Evolutionary conservation across 306 rosid species (phyloP).

Genomic region (Vigna hirtella): DNA sequence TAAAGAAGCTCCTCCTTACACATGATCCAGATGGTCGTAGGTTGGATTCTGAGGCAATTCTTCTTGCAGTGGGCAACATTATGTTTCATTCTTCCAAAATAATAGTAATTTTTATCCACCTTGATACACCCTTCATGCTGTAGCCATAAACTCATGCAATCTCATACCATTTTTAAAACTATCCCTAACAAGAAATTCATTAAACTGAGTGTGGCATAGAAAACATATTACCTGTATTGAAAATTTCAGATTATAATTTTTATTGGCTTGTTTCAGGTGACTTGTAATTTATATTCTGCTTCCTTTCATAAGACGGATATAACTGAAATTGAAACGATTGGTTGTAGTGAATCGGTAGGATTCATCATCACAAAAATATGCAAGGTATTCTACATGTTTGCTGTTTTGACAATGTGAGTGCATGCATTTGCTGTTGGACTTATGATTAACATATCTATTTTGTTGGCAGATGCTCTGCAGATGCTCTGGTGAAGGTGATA

Average conservation of each 20-base stretch:
- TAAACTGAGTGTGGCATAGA: background rate
- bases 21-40: conserved; percentile 73
- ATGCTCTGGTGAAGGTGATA: conserved; percentile 49
- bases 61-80: conserved; percentile 57
- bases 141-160: background rate
- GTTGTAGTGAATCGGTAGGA: conserved; percentile 49
- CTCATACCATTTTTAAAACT: background rate
- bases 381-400: conserved; percentile 46
- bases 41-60: conserved; percentile 67
- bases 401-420: background rate
- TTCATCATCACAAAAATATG: conserved; percentile 46
- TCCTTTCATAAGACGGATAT: conserved; percentile 40
- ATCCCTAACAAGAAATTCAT: background rate
- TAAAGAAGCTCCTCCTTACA: conserved; percentile 63
- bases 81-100: conserved; percentile 55
- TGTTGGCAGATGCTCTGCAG: conserved; percentile 59
- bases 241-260: conserved; percentile 16
- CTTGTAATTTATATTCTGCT: conserved; percentile 49
- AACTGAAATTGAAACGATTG: conserved; percentile 47
- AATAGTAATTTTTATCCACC: conserved; percentile 35
- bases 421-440: background rate
- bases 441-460: conserved; percentile 20
- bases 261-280: conserved; percentile 59
- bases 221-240: background rate
- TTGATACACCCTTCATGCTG: conserved; percentile 4